Evolutionary conservation across 495 filamentous ascomycete genomes (phyloP).

Genomic region (Lasiosphaeriaceae sp.): DNA sequence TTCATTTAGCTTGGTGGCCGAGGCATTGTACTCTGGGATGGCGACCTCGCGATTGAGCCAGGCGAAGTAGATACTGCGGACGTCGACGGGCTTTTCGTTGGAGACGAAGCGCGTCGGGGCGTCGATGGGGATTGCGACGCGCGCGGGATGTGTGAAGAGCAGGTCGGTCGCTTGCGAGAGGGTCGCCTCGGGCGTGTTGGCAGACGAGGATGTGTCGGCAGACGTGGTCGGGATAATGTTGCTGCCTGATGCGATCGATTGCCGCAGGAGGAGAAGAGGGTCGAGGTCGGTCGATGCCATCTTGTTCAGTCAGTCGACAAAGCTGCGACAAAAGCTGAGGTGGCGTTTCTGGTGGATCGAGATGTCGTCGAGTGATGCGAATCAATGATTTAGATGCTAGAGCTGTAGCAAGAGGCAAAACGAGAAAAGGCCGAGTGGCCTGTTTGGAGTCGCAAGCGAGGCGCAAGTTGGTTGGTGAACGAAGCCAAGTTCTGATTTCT

Average conservation of each 20-base stretch:
- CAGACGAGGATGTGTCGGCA: slow-evolving; percentile 39
- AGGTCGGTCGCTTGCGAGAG: slow-evolving; percentile 79
- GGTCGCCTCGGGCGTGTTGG: slow-evolving; percentile 33
- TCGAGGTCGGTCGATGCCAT: slow-evolving; percentile 52
- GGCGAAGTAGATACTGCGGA: slow-evolving; percentile 91
- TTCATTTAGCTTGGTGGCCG: slow-evolving; percentile 75
- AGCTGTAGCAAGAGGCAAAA: no score
- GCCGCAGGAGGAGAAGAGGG: slow-evolving; percentile 73
- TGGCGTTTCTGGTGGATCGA: no score
- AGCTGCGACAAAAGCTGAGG: no score
- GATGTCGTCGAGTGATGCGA: no score
- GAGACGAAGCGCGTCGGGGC: slow-evolving; percentile 79
- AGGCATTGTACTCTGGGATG: slow-evolving; percentile 84
- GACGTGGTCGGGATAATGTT: slow-evolving; percentile 66
- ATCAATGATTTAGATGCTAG: no score
- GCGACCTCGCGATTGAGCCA: slow-evolving; percentile 87
- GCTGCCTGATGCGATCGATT: slow-evolving; percentile 64
- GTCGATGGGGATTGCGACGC: slow-evolving; percentile 66
- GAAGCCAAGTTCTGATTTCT: no score
- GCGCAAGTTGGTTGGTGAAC: no score
- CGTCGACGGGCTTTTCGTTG: slow-evolving; percentile 65
- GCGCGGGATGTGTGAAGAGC: slow-evolving; percentile 62
- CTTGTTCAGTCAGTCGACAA: not conserved
- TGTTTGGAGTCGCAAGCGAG: no score
- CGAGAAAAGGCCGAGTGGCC: no score